Base-by-base conservation (phyloP, 116 monocot genomes). In the Dioscorea cayenensis region DNA sequence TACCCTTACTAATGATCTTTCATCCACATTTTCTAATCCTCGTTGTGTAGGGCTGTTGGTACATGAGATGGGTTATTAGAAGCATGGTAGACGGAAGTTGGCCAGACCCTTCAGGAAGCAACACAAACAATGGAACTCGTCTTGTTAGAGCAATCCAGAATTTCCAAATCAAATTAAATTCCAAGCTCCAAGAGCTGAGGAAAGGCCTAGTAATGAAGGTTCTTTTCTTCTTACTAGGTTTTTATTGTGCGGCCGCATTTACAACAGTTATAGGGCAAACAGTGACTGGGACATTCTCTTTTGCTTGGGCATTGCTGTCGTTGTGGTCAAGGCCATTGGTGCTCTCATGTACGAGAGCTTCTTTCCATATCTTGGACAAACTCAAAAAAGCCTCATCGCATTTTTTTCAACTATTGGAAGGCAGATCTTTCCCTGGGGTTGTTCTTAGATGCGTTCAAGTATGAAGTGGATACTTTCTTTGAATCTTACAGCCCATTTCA, bases 231-330 rank as follows among this genome's bases (percentile, higher is more conserved):
- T 66, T 96, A 67, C 38, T 86, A 3, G 96, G 96, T 14, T 96
- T 96, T 51, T 96, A 96, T 61, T 96, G 92, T 72, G 87, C 96
- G 0, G 92, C 96, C 3, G 96, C 96, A 71, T 92, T 96, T 76
- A 83, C 92, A 19, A 96, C 96, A 3, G 84, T 96, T 14, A 96
- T 96, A 16, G 96, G 96, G n/a, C 96, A 96, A 67, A 92, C 96
- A 8, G 96, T 21, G 96, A 96, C 65, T 96, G 96, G 96, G 96
- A 96, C 73, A 96, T 96, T 75, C 67, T 96, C 51, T n/a, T 96
- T 92, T 20, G 96, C 96, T 38, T n/a, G n/a, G 96, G 92, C 8
- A 71, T 96, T 14, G 92, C 96, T 13, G 92, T 96, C 49, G 90
- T 90, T 9, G 80, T 96, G 20, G 92, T 96, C 13, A 92, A 96